Evolutionary conservation across 129 eudicot genomes (phyloP).

Genomic region (Flaveria brownii): DNA sequence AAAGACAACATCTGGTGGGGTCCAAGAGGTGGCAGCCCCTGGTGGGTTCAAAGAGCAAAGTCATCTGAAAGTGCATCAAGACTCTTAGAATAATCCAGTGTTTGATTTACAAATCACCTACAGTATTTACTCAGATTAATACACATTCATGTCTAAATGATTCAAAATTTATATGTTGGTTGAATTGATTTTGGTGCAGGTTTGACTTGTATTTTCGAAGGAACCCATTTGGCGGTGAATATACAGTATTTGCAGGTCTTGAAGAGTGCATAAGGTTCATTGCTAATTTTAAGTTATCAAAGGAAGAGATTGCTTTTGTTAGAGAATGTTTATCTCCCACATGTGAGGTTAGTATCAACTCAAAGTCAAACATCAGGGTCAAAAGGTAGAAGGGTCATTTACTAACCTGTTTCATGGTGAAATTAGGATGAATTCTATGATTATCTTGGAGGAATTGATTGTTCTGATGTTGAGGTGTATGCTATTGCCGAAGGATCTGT

Average conservation of each 20-base stretch:
- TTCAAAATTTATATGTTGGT: neutral
- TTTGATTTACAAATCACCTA: too few species aligned
- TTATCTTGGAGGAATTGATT: constrained; percentile 80
- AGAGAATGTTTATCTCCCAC: constrained; percentile 63
- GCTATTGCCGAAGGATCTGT: constrained; percentile 87
- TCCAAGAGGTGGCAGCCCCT: too few species aligned
- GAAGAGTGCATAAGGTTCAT: constrained; percentile 93
- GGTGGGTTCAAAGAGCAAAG: too few species aligned
- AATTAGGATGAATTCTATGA: constrained; percentile 75
- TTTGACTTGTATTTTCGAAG: constrained; percentile 88
- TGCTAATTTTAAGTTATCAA: constrained; percentile 76
- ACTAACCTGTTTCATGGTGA: constrained; percentile 19
- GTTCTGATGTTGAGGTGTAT: constrained; percentile 89
- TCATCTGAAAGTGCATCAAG: too few species aligned
- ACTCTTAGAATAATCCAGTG: too few species aligned
- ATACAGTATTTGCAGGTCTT: constrained; percentile 89
- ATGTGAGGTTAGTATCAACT: constrained; percentile 65
- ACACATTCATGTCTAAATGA: neutral
- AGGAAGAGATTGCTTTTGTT: constrained; percentile 75
- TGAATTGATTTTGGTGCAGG: constrained; percentile 46
- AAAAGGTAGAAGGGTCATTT: constrained; percentile 15
- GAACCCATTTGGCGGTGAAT: constrained; percentile 96
- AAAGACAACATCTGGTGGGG: too few species aligned
- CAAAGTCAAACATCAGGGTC: neutral
- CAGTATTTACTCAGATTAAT: too few species aligned